Conservation (phyloP, 306 rosid species). For the Quercus bicolor region DNA sequence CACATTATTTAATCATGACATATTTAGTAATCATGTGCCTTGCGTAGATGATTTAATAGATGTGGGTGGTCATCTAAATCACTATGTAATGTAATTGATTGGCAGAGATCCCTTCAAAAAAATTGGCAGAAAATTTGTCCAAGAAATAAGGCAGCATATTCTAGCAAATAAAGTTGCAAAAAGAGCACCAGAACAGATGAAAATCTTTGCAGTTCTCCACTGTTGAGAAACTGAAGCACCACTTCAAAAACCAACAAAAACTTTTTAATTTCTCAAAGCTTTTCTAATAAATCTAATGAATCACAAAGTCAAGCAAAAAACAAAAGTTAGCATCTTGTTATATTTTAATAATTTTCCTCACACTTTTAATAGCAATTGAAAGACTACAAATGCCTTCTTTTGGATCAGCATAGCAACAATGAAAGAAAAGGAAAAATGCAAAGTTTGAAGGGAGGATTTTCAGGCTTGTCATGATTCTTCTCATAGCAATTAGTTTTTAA, state of each 20-base stretch:
- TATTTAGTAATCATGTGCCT: too few species aligned
- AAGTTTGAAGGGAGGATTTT: not conserved
- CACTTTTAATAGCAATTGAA: not conserved
- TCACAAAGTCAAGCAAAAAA: not conserved
- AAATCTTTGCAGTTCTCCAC: not conserved
- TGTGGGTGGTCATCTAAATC: too few species aligned
- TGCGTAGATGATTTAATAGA: too few species aligned
- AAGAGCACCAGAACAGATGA: not conserved
- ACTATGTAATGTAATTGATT: too few species aligned
- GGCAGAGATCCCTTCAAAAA: too few species aligned
- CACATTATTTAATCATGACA: too few species aligned
- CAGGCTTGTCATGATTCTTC: not conserved
- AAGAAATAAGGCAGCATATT: too few species aligned
- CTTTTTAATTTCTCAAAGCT: not conserved
- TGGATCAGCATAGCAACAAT: not conserved
- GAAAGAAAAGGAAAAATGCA: not conserved
- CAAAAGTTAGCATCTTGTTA: too few species aligned
- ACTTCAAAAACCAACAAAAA: not conserved
- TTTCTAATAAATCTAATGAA: not conserved
- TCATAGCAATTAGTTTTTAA: not conserved
- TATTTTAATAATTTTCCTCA: not conserved
- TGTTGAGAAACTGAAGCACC: conserved; percentile 1
- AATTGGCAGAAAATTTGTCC: not conserved
- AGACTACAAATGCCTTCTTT: not conserved
- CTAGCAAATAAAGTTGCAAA: not conserved